Evolutionary conservation across 495 filamentous ascomycete species (phyloP).

Genomic region (Cercophora scortea): DNA sequence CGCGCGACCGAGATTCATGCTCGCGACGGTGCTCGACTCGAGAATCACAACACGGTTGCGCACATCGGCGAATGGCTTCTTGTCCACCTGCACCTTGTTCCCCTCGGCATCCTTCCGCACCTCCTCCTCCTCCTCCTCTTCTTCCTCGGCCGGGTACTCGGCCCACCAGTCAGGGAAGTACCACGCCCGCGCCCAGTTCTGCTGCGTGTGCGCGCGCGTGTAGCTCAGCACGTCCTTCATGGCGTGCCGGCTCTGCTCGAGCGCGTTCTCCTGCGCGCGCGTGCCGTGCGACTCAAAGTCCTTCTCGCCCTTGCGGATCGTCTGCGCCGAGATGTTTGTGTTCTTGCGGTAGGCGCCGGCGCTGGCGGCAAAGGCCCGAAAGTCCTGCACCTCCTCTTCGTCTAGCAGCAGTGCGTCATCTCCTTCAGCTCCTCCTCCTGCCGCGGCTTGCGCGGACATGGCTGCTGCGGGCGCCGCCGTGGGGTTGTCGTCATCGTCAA

Average conservation of each 20-base stretch:
- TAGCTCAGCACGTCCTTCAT: conserved; percentile 83
- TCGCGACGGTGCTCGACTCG: conserved; percentile 32
- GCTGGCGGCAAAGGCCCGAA: not conserved
- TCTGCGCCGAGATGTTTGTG: conserved; percentile 30
- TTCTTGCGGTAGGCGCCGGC: conserved; percentile 31
- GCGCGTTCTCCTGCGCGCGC: conserved; percentile 61
- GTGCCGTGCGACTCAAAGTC: conserved; percentile 95
- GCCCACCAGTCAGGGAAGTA: conserved; percentile 44
- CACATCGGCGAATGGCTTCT: conserved; percentile 27
- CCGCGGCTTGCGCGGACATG: not conserved
- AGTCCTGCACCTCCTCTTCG: not conserved
- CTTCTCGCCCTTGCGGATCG: conserved; percentile 65
- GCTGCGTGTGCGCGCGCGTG: conserved; percentile 51
- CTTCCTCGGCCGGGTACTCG: conserved; percentile 22
- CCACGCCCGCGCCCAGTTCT: conserved; percentile 46
- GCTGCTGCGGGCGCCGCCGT: not conserved
- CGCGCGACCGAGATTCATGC: conserved; percentile 34
- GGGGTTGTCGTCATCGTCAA: not conserved
- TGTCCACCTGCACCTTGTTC: conserved; percentile 9
- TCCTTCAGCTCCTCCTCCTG: not conserved
- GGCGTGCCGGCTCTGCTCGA: conserved; percentile 73
- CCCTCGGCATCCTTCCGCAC: conserved; percentile 4
- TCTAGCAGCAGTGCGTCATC: not conserved
- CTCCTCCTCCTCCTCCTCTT: conserved; percentile 14
- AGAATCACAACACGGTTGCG: conserved; percentile 43